Percentiles rank a stretch among this genome's conserved stretches.
phyloP scores from a whole-genome alignment of 768 basidiomycete species.

The Tricholoma hemisulphureum region DNA sequence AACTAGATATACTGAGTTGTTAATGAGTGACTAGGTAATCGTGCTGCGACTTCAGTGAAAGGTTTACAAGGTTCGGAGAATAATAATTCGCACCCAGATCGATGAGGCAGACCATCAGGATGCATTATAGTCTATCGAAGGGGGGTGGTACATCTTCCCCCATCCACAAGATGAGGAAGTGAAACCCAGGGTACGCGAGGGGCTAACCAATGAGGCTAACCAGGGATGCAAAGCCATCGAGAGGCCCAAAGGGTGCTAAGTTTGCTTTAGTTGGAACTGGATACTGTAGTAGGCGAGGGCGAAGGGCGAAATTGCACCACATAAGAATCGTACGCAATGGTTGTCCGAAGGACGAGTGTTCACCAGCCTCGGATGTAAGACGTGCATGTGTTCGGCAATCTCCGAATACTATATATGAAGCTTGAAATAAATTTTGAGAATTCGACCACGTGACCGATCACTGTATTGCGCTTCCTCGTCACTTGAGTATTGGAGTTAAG shows the following conservation, averaged over 20 bases:
- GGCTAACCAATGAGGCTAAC: neutral
- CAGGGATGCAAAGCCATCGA: neutral
- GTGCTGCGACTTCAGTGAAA: neutral
- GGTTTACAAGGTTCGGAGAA: neutral
- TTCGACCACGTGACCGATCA: too few relatives aligned
- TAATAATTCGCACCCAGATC: neutral
- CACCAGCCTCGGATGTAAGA: conserved; percentile 15
- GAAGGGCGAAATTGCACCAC: conserved; percentile 2
- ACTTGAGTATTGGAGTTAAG: too few relatives aligned
- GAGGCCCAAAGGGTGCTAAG: neutral
- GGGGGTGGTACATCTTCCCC: neutral
- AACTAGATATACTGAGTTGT: neutral
- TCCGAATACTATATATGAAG: conserved; percentile 11
- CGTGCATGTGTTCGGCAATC: conserved; percentile 21
- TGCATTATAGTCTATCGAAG: neutral
- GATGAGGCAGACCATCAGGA: neutral
- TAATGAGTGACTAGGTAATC: neutral
- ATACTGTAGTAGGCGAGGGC: neutral
- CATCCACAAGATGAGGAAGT: neutral
- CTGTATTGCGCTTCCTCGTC: too few relatives aligned
- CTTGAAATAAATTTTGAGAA: neutral
- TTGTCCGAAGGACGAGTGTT: neutral
- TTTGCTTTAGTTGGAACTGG: neutral
- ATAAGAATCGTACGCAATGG: conserved; percentile 1
- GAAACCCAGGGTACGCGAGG: conserved; percentile 1